Percentiles rank a stretch among this genome's conserved stretches.
phyloP scores from a whole-genome alignment of 192 early-diverging fungal species.

The Backusella macrospora region DNA sequence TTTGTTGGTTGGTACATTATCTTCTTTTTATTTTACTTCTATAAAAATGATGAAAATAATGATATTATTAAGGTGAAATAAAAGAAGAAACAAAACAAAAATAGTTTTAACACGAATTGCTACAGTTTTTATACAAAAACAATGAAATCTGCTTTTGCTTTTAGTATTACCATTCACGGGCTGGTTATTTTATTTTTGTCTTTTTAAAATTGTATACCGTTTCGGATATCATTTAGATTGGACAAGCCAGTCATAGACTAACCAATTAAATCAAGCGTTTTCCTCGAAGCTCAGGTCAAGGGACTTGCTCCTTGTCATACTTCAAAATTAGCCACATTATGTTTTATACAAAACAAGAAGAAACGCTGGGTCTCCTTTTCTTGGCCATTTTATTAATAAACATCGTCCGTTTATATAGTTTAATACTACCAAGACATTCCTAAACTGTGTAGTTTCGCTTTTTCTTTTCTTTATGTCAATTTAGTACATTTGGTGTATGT shows the following conservation, averaged over 20 bases:
- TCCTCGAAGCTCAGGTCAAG: neutral
- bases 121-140: neutral
- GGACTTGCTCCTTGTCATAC: neutral
- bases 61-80: neutral
- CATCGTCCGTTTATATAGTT: neutral
- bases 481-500: neutral
- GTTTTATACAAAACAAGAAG: neutral
- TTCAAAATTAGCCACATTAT: neutral
- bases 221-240: neutral
- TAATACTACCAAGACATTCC: neutral
- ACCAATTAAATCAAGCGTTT: neutral
- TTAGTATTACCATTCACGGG: neutral
- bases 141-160: neutral
- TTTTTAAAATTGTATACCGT: neutral
- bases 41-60: neutral
- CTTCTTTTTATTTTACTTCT: neutral
- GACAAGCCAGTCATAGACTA: neutral
- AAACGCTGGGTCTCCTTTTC: neutral
- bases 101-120: neutral
- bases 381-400: neutral
- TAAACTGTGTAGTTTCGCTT: neutral
- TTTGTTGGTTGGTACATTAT: constrained; percentile 26
- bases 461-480: neutral
- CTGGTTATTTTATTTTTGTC: neutral
- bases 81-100: neutral